phyloP scores from a whole-genome alignment of 805 yeast genomes.

The Myxozyma udenii region DNA sequence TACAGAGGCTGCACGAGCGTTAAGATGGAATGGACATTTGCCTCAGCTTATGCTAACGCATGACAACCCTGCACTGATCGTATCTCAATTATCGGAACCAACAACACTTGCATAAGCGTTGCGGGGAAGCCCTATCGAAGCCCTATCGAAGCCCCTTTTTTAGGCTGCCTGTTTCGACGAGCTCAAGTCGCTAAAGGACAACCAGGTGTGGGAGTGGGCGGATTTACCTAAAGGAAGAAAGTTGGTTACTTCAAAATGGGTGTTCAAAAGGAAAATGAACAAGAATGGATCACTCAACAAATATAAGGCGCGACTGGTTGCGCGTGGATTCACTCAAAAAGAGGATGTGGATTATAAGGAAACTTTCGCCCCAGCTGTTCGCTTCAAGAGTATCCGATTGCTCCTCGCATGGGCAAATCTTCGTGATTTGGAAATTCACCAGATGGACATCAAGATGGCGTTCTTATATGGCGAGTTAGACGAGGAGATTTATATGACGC shows the following conservation, averaged over 20 bases:
- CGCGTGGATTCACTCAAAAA: conserved; percentile 33
- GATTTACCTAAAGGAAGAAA: conserved; percentile 12
- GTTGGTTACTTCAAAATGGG: conserved; percentile 29
- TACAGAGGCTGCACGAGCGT: no score
- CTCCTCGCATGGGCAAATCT: conserved; percentile 1
- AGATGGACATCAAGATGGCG: conserved; percentile 33
- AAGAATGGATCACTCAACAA: conserved; percentile 9
- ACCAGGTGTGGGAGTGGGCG: conserved; percentile 13
- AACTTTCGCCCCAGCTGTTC: conserved; percentile 36
- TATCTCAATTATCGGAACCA: no score
- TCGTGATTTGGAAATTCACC: conserved; percentile 14
- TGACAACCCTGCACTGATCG: no score
- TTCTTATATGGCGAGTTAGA: conserved; percentile 26
- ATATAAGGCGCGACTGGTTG: conserved; percentile 35
- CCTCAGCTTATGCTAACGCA: no score
- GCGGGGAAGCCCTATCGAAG: no score
- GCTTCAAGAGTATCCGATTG: conserved; percentile 27
- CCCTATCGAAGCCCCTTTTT: no score
- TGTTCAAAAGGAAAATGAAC: conserved; percentile 26
- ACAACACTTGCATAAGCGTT: no score
- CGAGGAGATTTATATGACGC: conserved; percentile 17
- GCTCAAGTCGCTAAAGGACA: no score
- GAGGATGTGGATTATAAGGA: conserved; percentile 35
- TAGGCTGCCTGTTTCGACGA: no score
- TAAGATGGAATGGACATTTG: no score